Conservation (phyloP, 805 yeast species). For the Torulaspora indica region DNA sequence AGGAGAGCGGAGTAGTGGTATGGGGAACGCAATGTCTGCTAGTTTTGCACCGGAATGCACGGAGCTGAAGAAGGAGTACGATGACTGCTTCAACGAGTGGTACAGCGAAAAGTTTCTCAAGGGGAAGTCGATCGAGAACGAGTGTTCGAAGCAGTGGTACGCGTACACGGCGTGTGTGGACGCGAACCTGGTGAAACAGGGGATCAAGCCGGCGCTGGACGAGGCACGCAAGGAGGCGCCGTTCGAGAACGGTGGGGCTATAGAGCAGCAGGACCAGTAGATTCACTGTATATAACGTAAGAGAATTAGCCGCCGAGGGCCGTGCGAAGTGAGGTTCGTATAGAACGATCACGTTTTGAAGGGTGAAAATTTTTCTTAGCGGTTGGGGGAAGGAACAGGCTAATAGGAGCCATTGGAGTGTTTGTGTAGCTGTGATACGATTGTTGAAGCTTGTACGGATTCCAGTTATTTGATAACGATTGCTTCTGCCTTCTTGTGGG, state of each 20-base stretch:
- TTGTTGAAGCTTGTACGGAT: too few relatives aligned
- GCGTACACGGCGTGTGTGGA: conserved; percentile 86
- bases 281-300: background rate
- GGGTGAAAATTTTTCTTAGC: background rate
- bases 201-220: conserved; percentile 76
- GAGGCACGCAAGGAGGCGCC: conserved; percentile 90
- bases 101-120: conserved; percentile 78
- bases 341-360: background rate
- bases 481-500: too few relatives aligned
- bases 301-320: background rate
- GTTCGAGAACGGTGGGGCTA: conserved; percentile 63
- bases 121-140: conserved; percentile 58
- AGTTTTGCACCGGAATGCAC: conserved; percentile 98
- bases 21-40: conserved; percentile 74
- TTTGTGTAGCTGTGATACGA: too few relatives aligned
- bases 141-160: conserved; percentile 86
- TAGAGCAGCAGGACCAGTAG: conserved; percentile 17
- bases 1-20: conserved; percentile 18
- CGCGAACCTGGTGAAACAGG: conserved; percentile 61
- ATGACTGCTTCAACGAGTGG: conserved; percentile 92
- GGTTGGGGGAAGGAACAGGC: too few relatives aligned
- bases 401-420: too few relatives aligned
- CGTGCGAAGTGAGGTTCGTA: background rate
- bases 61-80: conserved; percentile 76
- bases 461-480: too few relatives aligned